These are phyloP conservation scores for Gloeostereum incarnatum DNA, from an alignment of 768 basidiomycete genomes.

Conservation along the genomic window DNA sequence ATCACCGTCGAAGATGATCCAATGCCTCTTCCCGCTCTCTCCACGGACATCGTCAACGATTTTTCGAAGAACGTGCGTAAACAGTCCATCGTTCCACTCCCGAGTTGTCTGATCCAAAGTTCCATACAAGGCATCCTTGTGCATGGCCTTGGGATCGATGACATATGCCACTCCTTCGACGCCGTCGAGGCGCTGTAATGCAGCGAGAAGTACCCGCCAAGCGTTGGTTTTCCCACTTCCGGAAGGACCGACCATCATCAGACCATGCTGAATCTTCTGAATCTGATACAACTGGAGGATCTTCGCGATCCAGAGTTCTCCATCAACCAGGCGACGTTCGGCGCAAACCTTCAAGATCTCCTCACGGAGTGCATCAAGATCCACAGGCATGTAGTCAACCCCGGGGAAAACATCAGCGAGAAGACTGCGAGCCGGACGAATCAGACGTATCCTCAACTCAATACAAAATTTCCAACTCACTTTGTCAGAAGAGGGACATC, in stretches of 20 bases:
- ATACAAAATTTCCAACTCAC: constrained; percentile 28
- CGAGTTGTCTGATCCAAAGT: constrained; percentile 95
- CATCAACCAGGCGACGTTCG: constrained; percentile 77
- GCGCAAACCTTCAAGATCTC: constrained; percentile 82
- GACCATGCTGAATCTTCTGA: constrained; percentile 97
- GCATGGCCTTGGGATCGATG: constrained; percentile 98
- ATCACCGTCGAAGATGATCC: constrained; percentile 99
- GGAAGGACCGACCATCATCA: constrained; percentile 99
- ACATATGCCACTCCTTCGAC: constrained; percentile 91
- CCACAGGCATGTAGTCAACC: constrained; percentile 82
- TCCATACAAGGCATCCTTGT: constrained; percentile 96
- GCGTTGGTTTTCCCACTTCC: constrained; percentile 96
- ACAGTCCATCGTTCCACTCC: constrained; percentile 98
- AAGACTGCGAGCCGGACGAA: constrained; percentile 41
- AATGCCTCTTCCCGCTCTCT: constrained; percentile 92
- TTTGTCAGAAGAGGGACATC: constrained; percentile 93
- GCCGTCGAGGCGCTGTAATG: constrained; percentile 86
- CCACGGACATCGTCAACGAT: constrained; percentile 99
- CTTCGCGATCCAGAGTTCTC: constrained; percentile 89
- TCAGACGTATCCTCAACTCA: background rate
- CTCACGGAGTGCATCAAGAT: constrained; percentile 76
- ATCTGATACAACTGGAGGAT: constrained; percentile 98
- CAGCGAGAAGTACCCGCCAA: constrained; percentile 89
- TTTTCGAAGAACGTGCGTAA: constrained; percentile 95
- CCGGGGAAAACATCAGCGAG: constrained; percentile 97